A percentile compares a stretch with the other conserved stretches of the same genome.
These are phyloP conservation scores for Acanthamoeba royreba DNA, from an alignment of 208 protist genomes.

Conservation along the genomic window DNA sequence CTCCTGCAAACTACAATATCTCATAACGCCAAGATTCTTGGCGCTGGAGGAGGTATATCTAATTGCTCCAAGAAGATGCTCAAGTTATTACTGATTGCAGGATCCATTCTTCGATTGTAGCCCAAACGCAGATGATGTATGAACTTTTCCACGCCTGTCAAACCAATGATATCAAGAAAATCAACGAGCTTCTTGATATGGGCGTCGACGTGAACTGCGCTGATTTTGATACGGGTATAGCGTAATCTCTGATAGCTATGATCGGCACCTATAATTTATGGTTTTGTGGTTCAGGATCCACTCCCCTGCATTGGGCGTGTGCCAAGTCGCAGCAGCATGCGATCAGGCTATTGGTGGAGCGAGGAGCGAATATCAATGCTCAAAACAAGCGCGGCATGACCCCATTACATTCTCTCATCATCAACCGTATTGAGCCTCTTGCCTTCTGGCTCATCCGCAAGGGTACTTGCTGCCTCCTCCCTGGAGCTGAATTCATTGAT, in stretches of 20 bases:
- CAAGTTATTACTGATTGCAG: too few species aligned
- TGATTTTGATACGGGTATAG: background rate
- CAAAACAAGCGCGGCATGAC: background rate
- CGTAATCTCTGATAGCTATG: too few species aligned
- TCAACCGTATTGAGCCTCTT: background rate
- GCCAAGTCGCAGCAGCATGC: constrained; percentile 9
- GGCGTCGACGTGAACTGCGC: background rate
- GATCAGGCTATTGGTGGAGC: background rate
- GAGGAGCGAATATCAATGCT: background rate
- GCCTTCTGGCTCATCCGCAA: background rate
- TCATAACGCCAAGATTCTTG: background rate
- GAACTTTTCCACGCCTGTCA: background rate
- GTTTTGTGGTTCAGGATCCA: background rate
- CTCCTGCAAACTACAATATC: background rate
- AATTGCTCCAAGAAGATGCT: too few species aligned
- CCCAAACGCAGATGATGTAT: background rate
- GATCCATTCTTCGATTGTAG: background rate
- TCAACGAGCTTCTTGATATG: background rate
- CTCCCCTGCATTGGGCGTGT: background rate
- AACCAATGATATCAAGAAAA: background rate
- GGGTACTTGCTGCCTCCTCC: background rate
- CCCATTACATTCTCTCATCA: background rate
- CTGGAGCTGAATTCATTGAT: background rate
- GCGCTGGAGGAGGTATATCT: background rate
- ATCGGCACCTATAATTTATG: background rate